Evolutionary conservation across 441 rosid genomes (phyloP), one percentile per base, ranked within the genome.

Genomic region (Gossypium davidsonii): DNA sequence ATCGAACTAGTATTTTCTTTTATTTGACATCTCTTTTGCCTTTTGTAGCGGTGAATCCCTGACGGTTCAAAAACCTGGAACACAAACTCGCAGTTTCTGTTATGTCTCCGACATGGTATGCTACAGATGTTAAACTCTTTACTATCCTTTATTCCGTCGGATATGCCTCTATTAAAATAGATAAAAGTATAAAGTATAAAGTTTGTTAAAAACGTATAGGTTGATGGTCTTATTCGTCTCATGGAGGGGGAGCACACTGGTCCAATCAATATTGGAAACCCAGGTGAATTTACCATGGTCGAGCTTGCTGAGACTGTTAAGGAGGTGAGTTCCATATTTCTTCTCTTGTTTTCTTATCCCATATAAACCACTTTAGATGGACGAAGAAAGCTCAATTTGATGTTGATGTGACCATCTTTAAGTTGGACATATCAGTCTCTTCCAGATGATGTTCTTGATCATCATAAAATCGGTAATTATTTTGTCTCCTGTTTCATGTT

Each of bases 41-140:
- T 48, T 57, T 55, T 81, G 73, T 74, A 95, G 99, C 10, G 90
- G 87, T 31, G 99, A 95, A 65, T 82, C 95, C 2, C 74, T 93
- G 79, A 95, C 98, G 5, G 97, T 93, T 69, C 99, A 95, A 81
- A 79, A 83, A 72, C 98, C 97, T 3, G 99, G 98, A 73, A 88
- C 97, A 26, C 98, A 95, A 79, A 95, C 99, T 21, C 91, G 98
- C 17, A 95, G 98, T 76, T 95, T 95, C 88, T 95, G 99, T 76
- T 95, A 87, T 48, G 99, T 95, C 56, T 90, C 99, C 37, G 99
- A 95, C 80, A 88, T 95, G 98, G 98, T 95, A 85, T 8, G 82
- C 37, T 39, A 55, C 12, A 49, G 52, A n/a, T 4, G 15, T 56
- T 11, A 17, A 17, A 14, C 58, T n/a, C 17, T 42, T 28, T 58